Base-by-base conservation (phyloP, 805 yeast genomes). In the Ogataea glucozyma region DNA sequence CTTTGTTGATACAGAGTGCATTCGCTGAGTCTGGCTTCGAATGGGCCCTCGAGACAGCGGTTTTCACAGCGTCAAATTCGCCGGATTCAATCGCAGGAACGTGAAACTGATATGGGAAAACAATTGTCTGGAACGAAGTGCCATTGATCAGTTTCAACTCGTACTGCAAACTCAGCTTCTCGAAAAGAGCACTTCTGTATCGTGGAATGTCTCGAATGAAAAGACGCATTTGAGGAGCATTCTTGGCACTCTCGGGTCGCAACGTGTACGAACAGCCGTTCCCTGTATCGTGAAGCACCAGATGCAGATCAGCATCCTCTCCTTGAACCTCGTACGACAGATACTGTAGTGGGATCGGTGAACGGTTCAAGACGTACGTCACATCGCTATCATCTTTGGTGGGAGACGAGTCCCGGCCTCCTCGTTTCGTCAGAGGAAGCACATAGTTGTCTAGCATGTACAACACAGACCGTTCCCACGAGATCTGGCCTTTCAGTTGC, bases 391-490 rank as follows among this genome's bases (percentile, higher is more conserved):
- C 47, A n/a, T 47, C 55, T 23, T 23, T 12, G 12, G 6, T 16
- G 18, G 4, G 21, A 2, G 18, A 3, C 21, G 24, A 11, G 13
- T 27, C 31, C 10, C 31, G 11, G 18, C 16, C n/a, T 6, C 38
- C 38, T 12, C 51, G 45, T 26, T 50, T 56, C 2, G 50, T 32
- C 26, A 62, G 39, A 4, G 59, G 56, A 8, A 60, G 48, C 19
- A 63, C 33, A 41, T 58, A 62, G 33, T 61, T 61, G 47, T 63
- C 67, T 51, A 73, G 67, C 19, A 72, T 68, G 39, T 68, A 69
- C 26, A 76, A 57, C 17, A 67, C 57, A 20, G 74, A 65, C 43
- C 68, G 63, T 51, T 72, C 75, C 51, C 74, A 65, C 2, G 74
- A 69, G 29, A 70, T 58, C 22, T 49, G 43, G 4, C 44, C 36